Conservation (phyloP, 352 stramenopile species). For the Phytophthora macrochlamydospora region DNA sequence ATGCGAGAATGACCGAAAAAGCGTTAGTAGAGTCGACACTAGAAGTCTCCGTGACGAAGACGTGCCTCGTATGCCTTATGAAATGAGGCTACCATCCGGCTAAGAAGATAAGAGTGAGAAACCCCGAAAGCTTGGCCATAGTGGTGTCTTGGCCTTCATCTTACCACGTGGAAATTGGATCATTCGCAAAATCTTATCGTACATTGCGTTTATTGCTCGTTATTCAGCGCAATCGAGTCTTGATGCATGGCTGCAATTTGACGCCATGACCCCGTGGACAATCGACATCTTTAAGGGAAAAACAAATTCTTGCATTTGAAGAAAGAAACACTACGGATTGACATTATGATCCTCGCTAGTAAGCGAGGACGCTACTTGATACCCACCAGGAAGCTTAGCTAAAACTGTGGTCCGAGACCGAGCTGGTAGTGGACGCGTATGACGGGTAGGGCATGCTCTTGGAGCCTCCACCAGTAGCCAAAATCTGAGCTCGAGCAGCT, state of each 20-base stretch:
- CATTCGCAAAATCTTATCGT: too few species aligned
- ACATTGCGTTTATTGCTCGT: too few species aligned
- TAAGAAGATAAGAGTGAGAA: neutral
- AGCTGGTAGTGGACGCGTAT: slow-evolving; percentile 29
- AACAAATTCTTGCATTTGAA: too few species aligned
- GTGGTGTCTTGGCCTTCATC: neutral
- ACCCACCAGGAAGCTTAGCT: slow-evolving; percentile 7
- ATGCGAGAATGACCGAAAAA: neutral
- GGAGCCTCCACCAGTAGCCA: slow-evolving; percentile 4
- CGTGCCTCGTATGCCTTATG: neutral
- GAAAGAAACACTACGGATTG: too few species aligned
- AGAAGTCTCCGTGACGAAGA: neutral
- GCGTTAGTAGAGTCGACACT: neutral
- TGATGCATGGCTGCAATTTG: too few species aligned
- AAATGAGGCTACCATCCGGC: neutral
- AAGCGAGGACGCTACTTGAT: neutral
- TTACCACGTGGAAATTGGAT: too few species aligned
- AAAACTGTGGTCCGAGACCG: slow-evolving; percentile 19
- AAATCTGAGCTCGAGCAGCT: slow-evolving; percentile 31
- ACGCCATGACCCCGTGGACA: too few species aligned
- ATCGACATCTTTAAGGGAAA: too few species aligned
- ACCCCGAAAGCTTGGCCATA: neutral
- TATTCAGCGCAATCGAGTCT: too few species aligned
- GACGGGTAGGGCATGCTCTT: slow-evolving; percentile 23
- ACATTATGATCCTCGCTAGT: too few species aligned